Base-by-base conservation (phyloP, 176 grass and related monocot species). In the Saccharum spontaneum region DNA sequence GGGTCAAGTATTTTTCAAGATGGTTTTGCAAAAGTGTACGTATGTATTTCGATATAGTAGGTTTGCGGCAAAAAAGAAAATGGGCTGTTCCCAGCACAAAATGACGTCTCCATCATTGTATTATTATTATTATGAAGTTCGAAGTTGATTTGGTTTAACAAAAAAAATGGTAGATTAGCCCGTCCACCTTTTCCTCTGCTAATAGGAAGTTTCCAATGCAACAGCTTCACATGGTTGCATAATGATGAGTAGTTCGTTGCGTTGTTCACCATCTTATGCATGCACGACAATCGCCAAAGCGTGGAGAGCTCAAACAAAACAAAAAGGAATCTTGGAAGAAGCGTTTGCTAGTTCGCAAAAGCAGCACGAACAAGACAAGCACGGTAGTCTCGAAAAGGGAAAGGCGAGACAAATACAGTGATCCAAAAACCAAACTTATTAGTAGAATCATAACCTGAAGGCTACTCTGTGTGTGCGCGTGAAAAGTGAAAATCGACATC, bases 261-360 rank as follows among this genome's bases (percentile, higher is more conserved):
- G n/a, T n/a, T 0, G 36, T 49, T 85, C 68, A 57, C 64, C 48
- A 43, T 54, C 63, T 50, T 40, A 61, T 44, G 81, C 34, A 30
- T n/a, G 64, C 31, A 62, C n/a, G 78, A 49, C 46, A 15, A 46
- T 46, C 55, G 39, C 70, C 70, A 82, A 89, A 89, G 50, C 38
- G 50, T 71, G 6, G 13, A n/a, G 18, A 72, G 11, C 79, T 41
- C 65, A 78, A 85, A 65, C 67, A 73, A 82, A 90, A 86, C 88
- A 90, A 90, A 83, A 86, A 82, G 88, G 84, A 86, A 86, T 78
- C 84, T 82, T 17, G 55, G 88, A 33, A 33, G 44, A 38, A 45
- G 14, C n/a, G 72, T 40, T 83, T 73, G 59, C 61, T 79, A 22
- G 23, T 71, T 79, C 12, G 52, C 36, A 77, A 77, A 85, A 78